These are phyloP conservation scores for Pseudogymnoascus sp. DNA, from an alignment of 2,329 filamentous ascomycete species.

Conservation along the genomic window DNA sequence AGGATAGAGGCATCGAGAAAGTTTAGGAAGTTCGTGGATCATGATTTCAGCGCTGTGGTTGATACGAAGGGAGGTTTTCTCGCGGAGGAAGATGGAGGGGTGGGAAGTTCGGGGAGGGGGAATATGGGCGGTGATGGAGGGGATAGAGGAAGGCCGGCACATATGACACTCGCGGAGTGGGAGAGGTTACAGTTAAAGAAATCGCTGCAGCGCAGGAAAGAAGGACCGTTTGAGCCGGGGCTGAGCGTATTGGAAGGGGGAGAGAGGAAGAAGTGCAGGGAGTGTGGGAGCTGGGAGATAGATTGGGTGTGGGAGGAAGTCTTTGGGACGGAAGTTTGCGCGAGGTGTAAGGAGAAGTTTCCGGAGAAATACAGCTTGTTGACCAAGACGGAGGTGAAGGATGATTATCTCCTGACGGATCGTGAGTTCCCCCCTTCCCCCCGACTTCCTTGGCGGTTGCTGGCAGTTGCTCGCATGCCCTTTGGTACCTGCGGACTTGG, in stretches of 20 bases:
- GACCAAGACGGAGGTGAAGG: conserved; percentile 92
- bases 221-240: conserved; percentile 81
- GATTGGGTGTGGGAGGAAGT: conserved; percentile 93
- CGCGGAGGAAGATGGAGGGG: conserved; percentile 82
- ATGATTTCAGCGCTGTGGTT: conserved; percentile 96
- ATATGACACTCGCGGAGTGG: conserved; percentile 91
- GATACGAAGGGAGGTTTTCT: conserved; percentile 96
- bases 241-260: conserved; percentile 64
- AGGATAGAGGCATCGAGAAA: conserved; percentile 60
- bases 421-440: conserved; percentile 43
- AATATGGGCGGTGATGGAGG: conserved; percentile 27
- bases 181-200: conserved; percentile 71
- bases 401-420: conserved; percentile 93
- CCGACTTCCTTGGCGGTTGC: neutral
- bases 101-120: conserved; percentile 62
- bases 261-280: conserved; percentile 66
- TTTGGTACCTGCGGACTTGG: neutral
- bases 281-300: conserved; percentile 78
- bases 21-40: conserved; percentile 92
- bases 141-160: conserved; percentile 63
- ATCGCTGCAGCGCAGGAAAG: conserved; percentile 62
- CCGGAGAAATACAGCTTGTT: conserved; percentile 92
- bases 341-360: conserved; percentile 75
- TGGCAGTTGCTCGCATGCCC: neutral
- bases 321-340: conserved; percentile 68